A percentile compares a stretch with the other conserved stretches of the same genome.
Conservation (phyloP, 2,329 filamentous ascomycete genomes). For the Claviceps quebecensis region DNA sequence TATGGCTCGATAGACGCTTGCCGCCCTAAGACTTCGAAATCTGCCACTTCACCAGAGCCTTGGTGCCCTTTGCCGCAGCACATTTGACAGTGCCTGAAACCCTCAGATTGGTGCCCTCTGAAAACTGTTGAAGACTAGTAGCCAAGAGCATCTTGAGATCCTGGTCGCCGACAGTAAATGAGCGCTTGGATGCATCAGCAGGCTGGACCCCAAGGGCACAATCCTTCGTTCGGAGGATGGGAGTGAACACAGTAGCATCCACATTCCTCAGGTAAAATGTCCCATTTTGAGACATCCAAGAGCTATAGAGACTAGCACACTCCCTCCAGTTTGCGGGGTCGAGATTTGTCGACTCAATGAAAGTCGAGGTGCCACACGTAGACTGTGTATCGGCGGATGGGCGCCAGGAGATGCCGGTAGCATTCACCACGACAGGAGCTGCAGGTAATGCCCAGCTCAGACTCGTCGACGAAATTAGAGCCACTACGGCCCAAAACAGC, state of each 20-base stretch:
- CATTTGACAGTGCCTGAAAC: conserved; percentile 12
- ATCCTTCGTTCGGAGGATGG: conserved; percentile 13
- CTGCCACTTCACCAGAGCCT: conserved; percentile 11
- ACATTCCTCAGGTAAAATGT: conserved; percentile 14
- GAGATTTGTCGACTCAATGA: conserved; percentile 8
- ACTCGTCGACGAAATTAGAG: not conserved
- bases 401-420: conserved; percentile 13
- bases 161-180: conserved; percentile 12
- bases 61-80: conserved; percentile 7
- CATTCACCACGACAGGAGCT: conserved; percentile 4
- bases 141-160: conserved; percentile 12
- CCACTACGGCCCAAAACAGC: not conserved
- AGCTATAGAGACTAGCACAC: conserved; percentile 18
- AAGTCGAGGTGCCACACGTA: conserved; percentile 16
- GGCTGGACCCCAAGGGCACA: conserved; percentile 16
- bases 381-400: conserved; percentile 11
- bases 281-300: conserved; percentile 17
- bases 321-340: conserved; percentile 16
- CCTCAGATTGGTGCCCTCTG: conserved; percentile 9
- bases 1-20: conserved; percentile 1
- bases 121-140: conserved; percentile 9
- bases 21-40: conserved; percentile 10
- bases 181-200: conserved; percentile 6
- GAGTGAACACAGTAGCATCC: conserved; percentile 9
- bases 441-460: conserved; percentile 1